Evolutionary conservation across 805 yeast species (phyloP), one percentile per base, ranked within the genome.

Genomic region (Groenewaldozyma salmanticensis): DNA sequence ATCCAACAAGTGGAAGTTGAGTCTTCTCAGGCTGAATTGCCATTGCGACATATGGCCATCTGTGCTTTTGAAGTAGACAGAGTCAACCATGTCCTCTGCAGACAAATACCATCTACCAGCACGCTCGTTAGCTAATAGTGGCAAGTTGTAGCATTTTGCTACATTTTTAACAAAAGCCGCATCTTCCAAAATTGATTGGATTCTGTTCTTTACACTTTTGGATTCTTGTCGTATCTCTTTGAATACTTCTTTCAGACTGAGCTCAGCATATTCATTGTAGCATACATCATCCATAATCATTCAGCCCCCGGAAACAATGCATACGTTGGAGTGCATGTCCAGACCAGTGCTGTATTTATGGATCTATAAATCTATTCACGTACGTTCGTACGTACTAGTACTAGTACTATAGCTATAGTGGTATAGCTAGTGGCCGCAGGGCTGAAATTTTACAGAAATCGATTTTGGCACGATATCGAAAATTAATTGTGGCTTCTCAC

Each of bases 41-140:
- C 95, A 87, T 48, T 83, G 78, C 41, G 72, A 71, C 0, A 75
- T 77, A 53, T 87, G 96, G 0, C 96, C 96, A 61, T 87, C 96
- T 0, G 96, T 87, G 20, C 94, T 81, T 54, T 87, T 87, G 64
- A 87, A 87, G 53, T 87, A 86, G 15, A 79, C 73, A 0, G 79
- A 67, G 3, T 71, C 75, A 0, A 41, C 34, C 19, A 60, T 63
- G 0, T 49, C 35, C 0, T 45, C 42, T 0, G 81, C 77, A 0
- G 72, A 65, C 3, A 79, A 74, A 51, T 87, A 87, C 96, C 96
- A 87, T 11, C 74, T 54, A 0, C 96, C 96, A 59, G 95, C 86
- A 39, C 96, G 62, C 56, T 82, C 90, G 57, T 87, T 87, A 4
- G 95, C 81, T 1, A 78, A 13, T 57, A 64, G 42, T 9, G 60